Conservation (phyloP, 257 asterid genomes). For the Paraleonurus japonicus region DNA sequence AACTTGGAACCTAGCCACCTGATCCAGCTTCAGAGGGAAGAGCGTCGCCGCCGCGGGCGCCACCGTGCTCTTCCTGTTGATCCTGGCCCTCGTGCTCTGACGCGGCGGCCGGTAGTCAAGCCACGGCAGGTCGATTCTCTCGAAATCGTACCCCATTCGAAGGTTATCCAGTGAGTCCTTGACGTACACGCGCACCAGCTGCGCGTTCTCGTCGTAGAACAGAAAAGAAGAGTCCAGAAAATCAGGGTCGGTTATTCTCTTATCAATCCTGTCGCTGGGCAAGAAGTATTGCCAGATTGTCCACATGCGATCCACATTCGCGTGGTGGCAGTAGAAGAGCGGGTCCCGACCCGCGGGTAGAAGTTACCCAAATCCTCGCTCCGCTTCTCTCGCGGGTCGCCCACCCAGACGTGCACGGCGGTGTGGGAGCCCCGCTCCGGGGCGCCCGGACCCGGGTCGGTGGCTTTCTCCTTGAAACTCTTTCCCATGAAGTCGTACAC, state of each 20-base stretch:
- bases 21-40: slow-evolving; percentile 26
- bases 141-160: slow-evolving; percentile 41
- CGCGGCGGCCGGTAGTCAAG: slow-evolving; percentile 24
- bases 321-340: slow-evolving; percentile 55
- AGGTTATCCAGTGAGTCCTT: slow-evolving; percentile 25
- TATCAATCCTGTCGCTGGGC: slow-evolving; percentile 17
- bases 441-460: neutral
- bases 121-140: slow-evolving; percentile 33
- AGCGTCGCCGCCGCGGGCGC: neutral
- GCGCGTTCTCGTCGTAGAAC: slow-evolving; percentile 49
- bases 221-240: slow-evolving; percentile 43
- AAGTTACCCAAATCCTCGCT: slow-evolving; percentile 36
- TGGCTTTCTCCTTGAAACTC: neutral
- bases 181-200: neutral
- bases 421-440: slow-evolving; percentile 14
- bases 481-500: slow-evolving; percentile 5
- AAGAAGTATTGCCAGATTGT: slow-evolving; percentile 36
- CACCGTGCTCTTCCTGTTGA: neutral
- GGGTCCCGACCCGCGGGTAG: slow-evolving; percentile 59
- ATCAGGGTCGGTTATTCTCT: slow-evolving; percentile 26
- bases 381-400: neutral
- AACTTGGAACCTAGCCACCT: slow-evolving; percentile 18
- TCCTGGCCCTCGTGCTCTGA: neutral
- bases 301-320: slow-evolving; percentile 72
- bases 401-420: neutral